These are phyloP conservation scores for Russula foetens DNA, from an alignment of 768 basidiomycete genomes.

Conservation along the genomic window DNA sequence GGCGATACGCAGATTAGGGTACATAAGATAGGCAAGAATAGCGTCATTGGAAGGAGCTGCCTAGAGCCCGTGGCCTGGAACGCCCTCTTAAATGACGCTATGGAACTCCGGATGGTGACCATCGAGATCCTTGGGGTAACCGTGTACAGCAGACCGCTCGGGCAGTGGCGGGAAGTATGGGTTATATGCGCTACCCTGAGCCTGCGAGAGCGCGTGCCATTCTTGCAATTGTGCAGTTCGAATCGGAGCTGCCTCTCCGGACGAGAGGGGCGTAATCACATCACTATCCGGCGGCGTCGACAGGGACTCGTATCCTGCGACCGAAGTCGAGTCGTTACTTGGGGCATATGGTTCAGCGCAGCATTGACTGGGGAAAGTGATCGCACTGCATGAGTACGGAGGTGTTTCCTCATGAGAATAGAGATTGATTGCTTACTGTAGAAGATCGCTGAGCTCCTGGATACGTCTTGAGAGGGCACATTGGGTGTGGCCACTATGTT, in stretches of 20 bases:
- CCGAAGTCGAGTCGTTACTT: conserved; percentile 6
- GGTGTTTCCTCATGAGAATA: not conserved
- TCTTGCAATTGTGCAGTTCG: conserved; percentile 20
- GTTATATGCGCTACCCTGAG: conserved; percentile 19
- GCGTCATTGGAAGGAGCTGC: conserved; percentile 14
- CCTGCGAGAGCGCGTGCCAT: conserved; percentile 19
- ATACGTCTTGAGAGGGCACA: conserved; percentile 18
- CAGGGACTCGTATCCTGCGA: conserved; percentile 15
- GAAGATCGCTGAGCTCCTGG: conserved; percentile 16
- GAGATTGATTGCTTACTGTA: conserved; percentile 13
- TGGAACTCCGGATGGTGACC: conserved; percentile 17
- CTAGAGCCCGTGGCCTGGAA: conserved; percentile 16
- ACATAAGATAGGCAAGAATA: conserved; percentile 22
- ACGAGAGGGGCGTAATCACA: conserved; percentile 22
- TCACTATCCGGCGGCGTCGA: conserved; percentile 21
- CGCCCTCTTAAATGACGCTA: conserved; percentile 17
- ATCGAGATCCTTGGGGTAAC: conserved; percentile 17
- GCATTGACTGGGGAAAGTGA: conserved; percentile 7
- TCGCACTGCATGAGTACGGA: not conserved
- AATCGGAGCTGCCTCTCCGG: conserved; percentile 18
- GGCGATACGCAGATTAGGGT: conserved; percentile 15
- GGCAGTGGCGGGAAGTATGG: conserved; percentile 21
- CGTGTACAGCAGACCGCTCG: conserved; percentile 13
- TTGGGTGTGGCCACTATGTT: conserved; percentile 10
- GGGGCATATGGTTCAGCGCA: conserved; percentile 12